Base-by-base conservation (phyloP, 345 rosid species). In the Hibiscus tridactylites region DNA sequence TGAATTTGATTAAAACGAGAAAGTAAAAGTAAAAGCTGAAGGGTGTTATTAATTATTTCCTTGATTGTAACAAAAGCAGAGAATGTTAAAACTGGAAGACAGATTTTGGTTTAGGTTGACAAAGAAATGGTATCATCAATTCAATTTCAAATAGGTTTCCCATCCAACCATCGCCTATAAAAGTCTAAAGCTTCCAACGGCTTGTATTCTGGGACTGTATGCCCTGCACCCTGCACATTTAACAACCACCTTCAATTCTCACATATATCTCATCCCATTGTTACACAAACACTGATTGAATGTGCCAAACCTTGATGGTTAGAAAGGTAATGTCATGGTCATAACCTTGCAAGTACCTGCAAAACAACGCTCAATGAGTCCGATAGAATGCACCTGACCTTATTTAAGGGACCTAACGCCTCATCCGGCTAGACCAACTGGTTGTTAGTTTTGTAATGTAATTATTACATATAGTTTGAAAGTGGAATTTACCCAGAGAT, bases 161-260 rank as follows among this genome's bases (percentile, higher is more conserved):
- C 79, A 39, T 81, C 85, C 66, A 85, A 68, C 88, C 89, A 85
- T 26, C 78, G 76, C 44, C 71, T 60, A 3, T 63, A 81, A 61
- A 88, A 88, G 33, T 72, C 79, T 76, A 88, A 71, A 1, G 90
- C 21, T 65, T 88, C 88, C 29, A 21, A 74, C 0, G 91, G 91
- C 78, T 84, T 88, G 83, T 80, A 83, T 74, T 87, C 86, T 0
- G 91, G 83, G 6, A 87, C 92, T 9, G 86, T 85, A 68, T 84
- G 92, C 52, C 92, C 92, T 58, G 92, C 83, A 4, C 90, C 92
- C 92, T 88, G 86, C 52, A 73, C 4, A 37, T 6, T 37, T 6
- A 37, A 35, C 37, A 35, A 37, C 8, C 42, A 37, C 1, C 42
- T 37, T 37, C 7, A 37, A 6, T 37, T 37, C 42, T 37, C 42